Percentiles rank a stretch among this genome's conserved stretches.
phyloP scores from a whole-genome alignment of 768 basidiomycete species.

The Agrocybe praecox region DNA sequence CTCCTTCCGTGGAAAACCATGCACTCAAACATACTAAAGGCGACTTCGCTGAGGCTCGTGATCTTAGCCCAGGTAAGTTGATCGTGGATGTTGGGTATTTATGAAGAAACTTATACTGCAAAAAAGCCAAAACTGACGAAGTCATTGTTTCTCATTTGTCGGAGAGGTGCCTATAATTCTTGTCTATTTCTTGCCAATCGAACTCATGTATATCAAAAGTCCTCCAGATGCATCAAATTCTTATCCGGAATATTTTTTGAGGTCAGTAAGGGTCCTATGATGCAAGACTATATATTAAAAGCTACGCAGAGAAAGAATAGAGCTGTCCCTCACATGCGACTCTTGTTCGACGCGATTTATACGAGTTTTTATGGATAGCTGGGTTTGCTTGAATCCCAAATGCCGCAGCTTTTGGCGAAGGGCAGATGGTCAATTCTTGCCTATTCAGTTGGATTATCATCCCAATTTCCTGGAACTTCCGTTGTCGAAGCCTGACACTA shows the following conservation, averaged over 20 bases:
- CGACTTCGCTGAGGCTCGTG: no score
- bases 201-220: background rate
- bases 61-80: no score
- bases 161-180: background rate
- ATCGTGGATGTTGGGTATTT: background rate
- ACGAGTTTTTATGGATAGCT: constrained; percentile 53
- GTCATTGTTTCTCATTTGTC: background rate
- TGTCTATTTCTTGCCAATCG: background rate
- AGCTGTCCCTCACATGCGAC: background rate
- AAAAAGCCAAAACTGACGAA: background rate
- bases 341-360: constrained; percentile 24
- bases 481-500: constrained; percentile 30
- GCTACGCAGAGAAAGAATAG: background rate
- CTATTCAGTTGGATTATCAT: constrained; percentile 46
- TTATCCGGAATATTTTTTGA: background rate
- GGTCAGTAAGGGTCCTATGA: background rate
- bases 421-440: constrained; percentile 20
- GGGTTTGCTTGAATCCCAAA: constrained; percentile 65
- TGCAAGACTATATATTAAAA: background rate
- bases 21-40: no score
- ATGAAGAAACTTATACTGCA: background rate
- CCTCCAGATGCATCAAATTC: background rate
- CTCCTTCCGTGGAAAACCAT: no score
- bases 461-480: constrained; percentile 45
- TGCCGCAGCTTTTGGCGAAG: constrained; percentile 62